A percentile compares a stretch with the other conserved stretches of the same genome.
Conservation (phyloP, 2,329 filamentous ascomycete species). For the Clarireedia paspali region DNA sequence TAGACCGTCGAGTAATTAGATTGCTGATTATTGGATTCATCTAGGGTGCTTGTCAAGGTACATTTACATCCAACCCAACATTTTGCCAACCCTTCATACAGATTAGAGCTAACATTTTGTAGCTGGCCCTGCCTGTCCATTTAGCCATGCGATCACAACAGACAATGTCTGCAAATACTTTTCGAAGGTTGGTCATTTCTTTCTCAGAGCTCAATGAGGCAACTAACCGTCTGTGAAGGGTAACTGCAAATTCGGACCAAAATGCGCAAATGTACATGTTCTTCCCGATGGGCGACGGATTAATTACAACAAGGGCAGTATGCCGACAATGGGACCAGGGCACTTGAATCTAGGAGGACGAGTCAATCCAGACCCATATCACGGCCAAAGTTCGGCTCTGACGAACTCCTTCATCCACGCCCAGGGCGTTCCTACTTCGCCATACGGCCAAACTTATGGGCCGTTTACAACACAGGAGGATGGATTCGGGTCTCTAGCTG, state of each 20-base stretch:
- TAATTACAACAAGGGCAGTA: constrained; percentile 56
- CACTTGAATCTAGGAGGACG: constrained; percentile 57
- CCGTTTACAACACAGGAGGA: constrained; percentile 46
- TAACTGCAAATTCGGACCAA: constrained; percentile 97
- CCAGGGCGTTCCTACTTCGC: constrained; percentile 36
- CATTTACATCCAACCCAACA: background rate
- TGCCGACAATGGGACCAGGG: constrained; percentile 39
- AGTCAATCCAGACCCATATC: constrained; percentile 57
- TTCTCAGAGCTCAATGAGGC: background rate
- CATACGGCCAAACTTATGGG: constrained; percentile 32
- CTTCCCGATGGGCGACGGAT: constrained; percentile 88
- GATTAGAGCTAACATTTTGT: background rate
- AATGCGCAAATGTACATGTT: constrained; percentile 94
- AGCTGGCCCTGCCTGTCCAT: constrained; percentile 90
- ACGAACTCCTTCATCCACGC: constrained; percentile 66
- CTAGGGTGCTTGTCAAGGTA: constrained; percentile 12
- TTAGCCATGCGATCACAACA: constrained; percentile 79
- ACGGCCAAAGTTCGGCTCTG: constrained; percentile 62
- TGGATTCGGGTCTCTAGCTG: constrained; percentile 35
- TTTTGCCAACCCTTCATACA: background rate
- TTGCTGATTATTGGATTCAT: background rate
- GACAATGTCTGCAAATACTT: constrained; percentile 98
- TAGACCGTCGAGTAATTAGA: background rate
- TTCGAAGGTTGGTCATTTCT: constrained; percentile 63
- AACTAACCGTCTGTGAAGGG: constrained; percentile 49